Percentiles rank a stretch among this genome's conserved stretches.
Conservation (phyloP, 1,139 yeast genomes). For the Meyerozyma smithsonii region DNA sequence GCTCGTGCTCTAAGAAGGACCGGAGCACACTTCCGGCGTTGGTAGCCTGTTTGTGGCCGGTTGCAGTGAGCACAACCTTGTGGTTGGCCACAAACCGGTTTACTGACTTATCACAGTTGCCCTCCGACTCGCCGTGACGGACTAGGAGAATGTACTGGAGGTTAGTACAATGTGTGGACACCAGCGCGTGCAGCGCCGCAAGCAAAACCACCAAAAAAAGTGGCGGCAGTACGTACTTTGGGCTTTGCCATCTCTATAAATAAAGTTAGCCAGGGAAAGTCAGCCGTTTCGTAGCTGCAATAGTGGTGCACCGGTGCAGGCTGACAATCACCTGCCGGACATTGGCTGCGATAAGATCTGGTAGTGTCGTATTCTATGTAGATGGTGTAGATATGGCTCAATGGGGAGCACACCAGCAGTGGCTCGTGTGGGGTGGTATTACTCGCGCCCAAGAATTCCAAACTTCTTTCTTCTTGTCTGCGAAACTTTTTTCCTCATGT, state of each 20-base stretch:
- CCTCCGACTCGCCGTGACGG: conserved; percentile 90
- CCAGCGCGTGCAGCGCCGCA: background rate
- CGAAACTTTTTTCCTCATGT: background rate
- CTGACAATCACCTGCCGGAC: background rate
- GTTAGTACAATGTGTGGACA: conserved; percentile 11
- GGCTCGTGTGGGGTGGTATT: no score
- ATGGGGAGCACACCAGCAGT: no score
- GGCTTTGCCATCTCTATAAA: conserved; percentile 65
- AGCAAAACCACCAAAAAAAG: background rate
- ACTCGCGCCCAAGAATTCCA: no score
- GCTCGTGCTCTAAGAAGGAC: conserved; percentile 42
- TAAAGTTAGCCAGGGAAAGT: no score
- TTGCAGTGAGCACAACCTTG: conserved; percentile 60
- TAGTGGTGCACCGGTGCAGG: background rate
- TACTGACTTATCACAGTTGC: conserved; percentile 77
- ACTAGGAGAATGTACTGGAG: conserved; percentile 66
- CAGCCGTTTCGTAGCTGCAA: no score
- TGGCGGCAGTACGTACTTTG: conserved; percentile 27
- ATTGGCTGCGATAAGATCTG: no score
- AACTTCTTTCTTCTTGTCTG: no score
- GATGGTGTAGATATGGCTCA: no score
- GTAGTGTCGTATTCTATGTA: no score
- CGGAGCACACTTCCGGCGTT: conserved; percentile 62
- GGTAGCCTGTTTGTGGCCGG: conserved; percentile 65
- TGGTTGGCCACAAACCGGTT: conserved; percentile 77